phyloP scores from a whole-genome alignment of 495 filamentous ascomycete species.

The Penicillium malachiteum region DNA sequence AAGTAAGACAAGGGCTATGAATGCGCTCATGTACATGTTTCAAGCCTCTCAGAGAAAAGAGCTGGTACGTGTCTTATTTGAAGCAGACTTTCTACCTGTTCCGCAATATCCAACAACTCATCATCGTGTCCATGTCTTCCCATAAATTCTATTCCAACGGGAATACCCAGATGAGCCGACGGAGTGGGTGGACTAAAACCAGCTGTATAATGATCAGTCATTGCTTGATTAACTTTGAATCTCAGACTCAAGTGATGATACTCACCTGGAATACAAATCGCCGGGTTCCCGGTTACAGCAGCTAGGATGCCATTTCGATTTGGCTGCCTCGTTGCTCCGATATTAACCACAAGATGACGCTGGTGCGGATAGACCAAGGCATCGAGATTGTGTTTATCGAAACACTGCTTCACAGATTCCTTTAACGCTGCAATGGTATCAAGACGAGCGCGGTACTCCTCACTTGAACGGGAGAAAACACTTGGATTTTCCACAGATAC shows the following conservation, averaged over 20 bases:
- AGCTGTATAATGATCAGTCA: conserved; percentile 19
- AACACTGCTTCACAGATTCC: conserved; percentile 43
- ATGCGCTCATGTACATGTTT: too few species aligned
- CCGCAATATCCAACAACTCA: conserved; percentile 51
- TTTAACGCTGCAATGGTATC: conserved; percentile 48
- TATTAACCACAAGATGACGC: conserved; percentile 57
- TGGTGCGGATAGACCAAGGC: conserved; percentile 67
- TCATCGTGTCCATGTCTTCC: conserved; percentile 54
- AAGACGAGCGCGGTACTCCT: conserved; percentile 42
- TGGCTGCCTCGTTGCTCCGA: conserved; percentile 53
- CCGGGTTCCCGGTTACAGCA: conserved; percentile 61
- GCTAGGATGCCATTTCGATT: conserved; percentile 66
- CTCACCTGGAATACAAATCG: conserved; percentile 56
- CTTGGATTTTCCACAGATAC: conserved; percentile 11
- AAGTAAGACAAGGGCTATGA: too few species aligned
- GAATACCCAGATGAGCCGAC: conserved; percentile 54
- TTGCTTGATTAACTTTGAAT: neutral
- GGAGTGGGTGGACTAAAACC: conserved; percentile 44
- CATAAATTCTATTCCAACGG: conserved; percentile 65
- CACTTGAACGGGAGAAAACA: conserved; percentile 42
- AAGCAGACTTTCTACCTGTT: conserved; percentile 38
- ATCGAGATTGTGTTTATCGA: conserved; percentile 49
- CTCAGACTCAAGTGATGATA: too few species aligned
- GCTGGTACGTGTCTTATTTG: conserved; percentile 44
- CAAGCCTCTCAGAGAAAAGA: too few species aligned